Conservation (phyloP, 805 yeast genomes). For the Myxozyma kluyveri region DNA sequence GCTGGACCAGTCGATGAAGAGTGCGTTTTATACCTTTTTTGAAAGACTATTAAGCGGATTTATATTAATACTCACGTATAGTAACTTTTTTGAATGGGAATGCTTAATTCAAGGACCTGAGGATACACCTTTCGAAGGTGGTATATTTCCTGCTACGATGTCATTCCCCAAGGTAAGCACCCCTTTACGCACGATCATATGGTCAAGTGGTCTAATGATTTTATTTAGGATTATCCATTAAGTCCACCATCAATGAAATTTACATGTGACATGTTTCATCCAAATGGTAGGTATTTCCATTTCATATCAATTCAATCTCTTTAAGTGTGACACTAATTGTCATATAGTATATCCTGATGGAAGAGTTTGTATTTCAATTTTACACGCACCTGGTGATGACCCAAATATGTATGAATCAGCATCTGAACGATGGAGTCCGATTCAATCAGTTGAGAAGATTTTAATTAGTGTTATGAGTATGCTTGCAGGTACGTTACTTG, state of each 20-base stretch:
- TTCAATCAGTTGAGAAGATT: constrained; percentile 96
- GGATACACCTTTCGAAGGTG: constrained; percentile 82
- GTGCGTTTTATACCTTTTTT: constrained; percentile 30
- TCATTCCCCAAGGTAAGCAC: constrained; percentile 53
- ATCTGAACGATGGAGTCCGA: constrained; percentile 97
- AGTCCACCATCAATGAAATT: constrained; percentile 75
- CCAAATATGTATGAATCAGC: constrained; percentile 94
- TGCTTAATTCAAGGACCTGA: constrained; percentile 80
- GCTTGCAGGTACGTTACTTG: constrained; percentile 55
- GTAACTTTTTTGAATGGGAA: constrained; percentile 71
- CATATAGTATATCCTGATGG: constrained; percentile 75
- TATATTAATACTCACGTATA: constrained; percentile 3
- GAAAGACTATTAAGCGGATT: background rate
- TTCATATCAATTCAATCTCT: background rate
- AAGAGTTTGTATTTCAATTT: constrained; percentile 89
- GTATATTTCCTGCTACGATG: constrained; percentile 75
- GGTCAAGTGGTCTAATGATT: background rate
- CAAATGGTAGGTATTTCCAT: constrained; percentile 51
- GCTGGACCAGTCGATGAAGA: constrained; percentile 86
- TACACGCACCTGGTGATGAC: constrained; percentile 96
- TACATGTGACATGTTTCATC: constrained; percentile 83
- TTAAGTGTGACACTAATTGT: background rate
- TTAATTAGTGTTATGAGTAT: constrained; percentile 87
- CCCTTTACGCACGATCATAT: background rate
- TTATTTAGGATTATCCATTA: constrained; percentile 62